Evolutionary conservation across 1,284 basidiomycete genomes (phyloP), one percentile per base, ranked within the genome.

Genomic region (Pyrrhoderma noxium): DNA sequence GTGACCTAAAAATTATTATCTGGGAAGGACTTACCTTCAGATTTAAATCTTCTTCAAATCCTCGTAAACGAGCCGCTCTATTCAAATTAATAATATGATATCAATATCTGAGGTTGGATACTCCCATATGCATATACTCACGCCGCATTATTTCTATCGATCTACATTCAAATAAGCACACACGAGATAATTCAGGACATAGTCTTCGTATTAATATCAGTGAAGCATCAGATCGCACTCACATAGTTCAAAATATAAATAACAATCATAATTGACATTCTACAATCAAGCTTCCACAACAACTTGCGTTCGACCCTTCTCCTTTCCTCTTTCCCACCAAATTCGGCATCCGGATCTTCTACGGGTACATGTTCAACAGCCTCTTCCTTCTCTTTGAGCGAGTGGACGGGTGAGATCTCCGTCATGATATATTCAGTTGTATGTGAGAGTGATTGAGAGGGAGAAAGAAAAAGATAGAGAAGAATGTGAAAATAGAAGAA

Each of bases 101-200:
- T 41, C 39, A 35, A 31, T 14, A 40, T n/a, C n/a, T 23, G 14
- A 22, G n/a, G 14, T 22, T 36, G 42, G 21, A 43, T 37, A 41
- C 7, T 16, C 38, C 8, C 38, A 39, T 36, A 37, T 13, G 19
- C 19, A 18, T 8, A 27, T 8, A 62, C 72, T 54, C 60, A 80
- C 79, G 76, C 71, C 49, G 74, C 78, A 64, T 84, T 85, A 61
- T 82, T 85, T 45, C 82, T 72, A 62, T 85, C 83, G 58, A 86
- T 76, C 69, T 84, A 49, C n/a, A n/a, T n/a, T 36, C 2, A 13
- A 9, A 3, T 19, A n/a, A 41, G 21, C 9, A 31, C n/a, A n/a
- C n/a, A n/a, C n/a, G n/a, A n/a, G n/a, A 31, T 19, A 39, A 16
- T 22, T 27, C 2, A 22, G 35, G 31, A 36, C 4, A 16, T 38